A percentile compares a stretch with the other conserved stretches of the same genome.
phyloP scores from a whole-genome alignment of 1,284 basidiomycete species.

The Thecaphora frezii region DNA sequence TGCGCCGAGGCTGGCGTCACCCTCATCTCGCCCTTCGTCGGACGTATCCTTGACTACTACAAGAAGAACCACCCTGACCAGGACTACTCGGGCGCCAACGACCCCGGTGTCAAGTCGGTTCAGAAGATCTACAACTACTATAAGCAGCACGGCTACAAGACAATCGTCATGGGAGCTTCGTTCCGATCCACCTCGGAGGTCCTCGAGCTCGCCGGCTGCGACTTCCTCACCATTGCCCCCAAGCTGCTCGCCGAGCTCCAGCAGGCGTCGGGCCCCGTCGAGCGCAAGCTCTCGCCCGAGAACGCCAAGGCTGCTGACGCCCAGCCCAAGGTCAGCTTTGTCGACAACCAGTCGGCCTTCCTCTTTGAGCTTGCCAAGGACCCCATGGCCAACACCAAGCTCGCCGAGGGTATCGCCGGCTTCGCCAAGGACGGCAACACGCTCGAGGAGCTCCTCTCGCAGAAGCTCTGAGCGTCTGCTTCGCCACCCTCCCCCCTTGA shows the following conservation, averaged over 20 bases:
- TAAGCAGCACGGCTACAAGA: slow-evolving; percentile 97
- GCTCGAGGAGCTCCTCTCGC: slow-evolving; percentile 78
- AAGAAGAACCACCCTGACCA: slow-evolving; percentile 53
- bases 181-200: slow-evolving; percentile 89
- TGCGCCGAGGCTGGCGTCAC: slow-evolving; percentile 97
- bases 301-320: slow-evolving; percentile 68
- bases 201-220: slow-evolving; percentile 89
- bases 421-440: slow-evolving; percentile 93
- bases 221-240: slow-evolving; percentile 91
- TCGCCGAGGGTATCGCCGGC: slow-evolving; percentile 81
- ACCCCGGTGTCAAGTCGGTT: slow-evolving; percentile 96
- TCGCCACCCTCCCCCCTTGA: no score
- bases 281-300: slow-evolving; percentile 77
- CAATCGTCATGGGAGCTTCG: slow-evolving; percentile 99
- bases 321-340: slow-evolving; percentile 77
- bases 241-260: slow-evolving; percentile 87
- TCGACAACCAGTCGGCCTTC: slow-evolving; percentile 95
- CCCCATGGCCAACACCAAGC: slow-evolving; percentile 59
- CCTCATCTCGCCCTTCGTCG: slow-evolving; percentile 98
- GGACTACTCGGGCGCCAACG: slow-evolving; percentile 63
- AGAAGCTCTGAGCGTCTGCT: slow-evolving; percentile 67
- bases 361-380: slow-evolving; percentile 79
- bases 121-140: slow-evolving; percentile 94
- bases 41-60: slow-evolving; percentile 66
- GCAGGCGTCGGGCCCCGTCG: slow-evolving; percentile 74